phyloP scores from a whole-genome alignment of 257 asterid genomes.

The Marsdenia floribunda region DNA sequence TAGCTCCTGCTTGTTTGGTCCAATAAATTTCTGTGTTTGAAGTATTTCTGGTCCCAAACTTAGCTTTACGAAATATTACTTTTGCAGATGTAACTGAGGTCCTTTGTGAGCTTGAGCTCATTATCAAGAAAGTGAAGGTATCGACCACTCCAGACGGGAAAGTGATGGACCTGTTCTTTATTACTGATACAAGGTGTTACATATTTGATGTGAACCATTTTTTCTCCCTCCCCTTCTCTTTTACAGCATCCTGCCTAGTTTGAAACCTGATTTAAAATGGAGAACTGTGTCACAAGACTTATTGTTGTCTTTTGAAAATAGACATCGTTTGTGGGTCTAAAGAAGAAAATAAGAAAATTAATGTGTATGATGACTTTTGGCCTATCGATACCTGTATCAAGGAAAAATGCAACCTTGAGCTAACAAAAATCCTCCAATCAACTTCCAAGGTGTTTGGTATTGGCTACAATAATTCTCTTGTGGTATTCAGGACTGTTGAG shows the following conservation, averaged over 20 bases:
- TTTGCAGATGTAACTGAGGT: constrained; percentile 66
- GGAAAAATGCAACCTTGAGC: not conserved
- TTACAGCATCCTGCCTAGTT: not conserved
- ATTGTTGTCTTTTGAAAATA: not conserved
- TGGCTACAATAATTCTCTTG: constrained; percentile 2
- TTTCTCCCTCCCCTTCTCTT: not conserved
- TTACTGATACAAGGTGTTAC: constrained; percentile 68
- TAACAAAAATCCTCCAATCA: not conserved
- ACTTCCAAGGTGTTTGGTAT: not conserved
- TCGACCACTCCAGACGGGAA: constrained; percentile 93
- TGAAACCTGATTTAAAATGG: not conserved
- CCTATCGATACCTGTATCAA: not conserved
- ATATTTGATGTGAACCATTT: not conserved
- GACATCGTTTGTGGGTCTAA: not conserved
- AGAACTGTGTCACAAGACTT: not conserved
- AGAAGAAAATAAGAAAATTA: not conserved
- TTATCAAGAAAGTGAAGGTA: constrained; percentile 69
- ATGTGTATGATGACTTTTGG: not conserved
- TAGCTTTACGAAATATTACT: constrained; percentile 8
- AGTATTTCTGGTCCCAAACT: constrained; percentile 10
- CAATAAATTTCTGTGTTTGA: constrained; percentile 4
- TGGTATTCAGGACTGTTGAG: not conserved
- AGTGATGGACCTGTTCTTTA: constrained; percentile 83
- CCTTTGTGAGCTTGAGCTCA: constrained; percentile 75
- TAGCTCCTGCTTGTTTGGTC: constrained; percentile 10